These are phyloP conservation scores for Russula dissimulans DNA, from an alignment of 768 basidiomycete genomes.

Conservation along the genomic window DNA sequence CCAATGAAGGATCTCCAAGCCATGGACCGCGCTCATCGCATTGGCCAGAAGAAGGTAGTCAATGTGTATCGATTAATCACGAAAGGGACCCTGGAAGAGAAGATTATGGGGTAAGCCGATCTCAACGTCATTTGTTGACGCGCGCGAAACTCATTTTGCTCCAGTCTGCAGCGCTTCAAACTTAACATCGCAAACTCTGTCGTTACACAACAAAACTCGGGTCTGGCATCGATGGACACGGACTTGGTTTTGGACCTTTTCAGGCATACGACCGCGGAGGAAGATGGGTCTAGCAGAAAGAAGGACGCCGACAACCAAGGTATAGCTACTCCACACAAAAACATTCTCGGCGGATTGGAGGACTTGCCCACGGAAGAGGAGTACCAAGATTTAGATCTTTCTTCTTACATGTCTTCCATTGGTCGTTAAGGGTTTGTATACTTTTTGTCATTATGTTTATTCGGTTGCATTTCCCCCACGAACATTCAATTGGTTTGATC, in stretches of 20 bases:
- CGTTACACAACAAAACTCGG: slow-evolving; percentile 95
- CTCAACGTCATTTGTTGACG: background rate
- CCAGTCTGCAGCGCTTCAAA: slow-evolving; percentile 94
- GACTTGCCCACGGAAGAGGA: slow-evolving; percentile 90
- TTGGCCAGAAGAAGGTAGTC: slow-evolving; percentile 98
- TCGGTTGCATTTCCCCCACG: slow-evolving; percentile 13
- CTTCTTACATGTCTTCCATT: slow-evolving; percentile 83
- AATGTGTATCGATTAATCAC: slow-evolving; percentile 98
- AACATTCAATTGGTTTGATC: slow-evolving; percentile 5
- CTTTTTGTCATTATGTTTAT: slow-evolving; percentile 23
- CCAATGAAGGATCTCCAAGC: slow-evolving; percentile 99
- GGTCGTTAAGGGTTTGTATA: slow-evolving; percentile 33
- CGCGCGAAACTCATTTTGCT: slow-evolving; percentile 8
- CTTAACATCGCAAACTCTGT: slow-evolving; percentile 95
- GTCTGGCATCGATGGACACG: slow-evolving; percentile 91
- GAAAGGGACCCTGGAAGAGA: slow-evolving; percentile 94
- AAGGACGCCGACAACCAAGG: slow-evolving; percentile 38
- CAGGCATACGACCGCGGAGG: slow-evolving; percentile 64
- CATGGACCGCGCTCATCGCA: slow-evolving; percentile 97
- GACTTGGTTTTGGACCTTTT: slow-evolving; percentile 95
- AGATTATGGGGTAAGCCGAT: slow-evolving; percentile 90
- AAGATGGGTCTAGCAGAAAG: slow-evolving; percentile 53
- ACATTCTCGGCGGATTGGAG: slow-evolving; percentile 79
- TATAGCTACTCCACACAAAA: slow-evolving; percentile 66
- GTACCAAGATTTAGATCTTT: slow-evolving; percentile 79